Percentiles rank a stretch among this genome's conserved stretches.
Evolutionary conservation across 2,329 filamentous ascomycete species (phyloP).

Genomic region (Colletotrichum sp.): DNA sequence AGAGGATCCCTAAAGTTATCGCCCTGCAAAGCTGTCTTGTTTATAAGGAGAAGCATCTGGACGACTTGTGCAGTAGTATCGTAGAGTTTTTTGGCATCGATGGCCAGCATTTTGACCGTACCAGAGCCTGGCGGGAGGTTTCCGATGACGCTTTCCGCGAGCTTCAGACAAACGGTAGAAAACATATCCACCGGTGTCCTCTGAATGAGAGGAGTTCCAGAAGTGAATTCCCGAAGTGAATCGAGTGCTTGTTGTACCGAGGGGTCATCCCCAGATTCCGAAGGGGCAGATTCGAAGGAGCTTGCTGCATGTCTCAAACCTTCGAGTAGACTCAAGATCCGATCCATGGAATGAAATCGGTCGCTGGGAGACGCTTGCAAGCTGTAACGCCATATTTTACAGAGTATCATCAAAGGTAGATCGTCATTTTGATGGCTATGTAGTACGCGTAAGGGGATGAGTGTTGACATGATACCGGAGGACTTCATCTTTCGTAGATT

Average conservation of each 20-base stretch:
- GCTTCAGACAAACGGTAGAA: background rate
- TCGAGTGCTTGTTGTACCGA: background rate
- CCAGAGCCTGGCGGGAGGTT: background rate
- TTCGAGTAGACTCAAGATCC: background rate
- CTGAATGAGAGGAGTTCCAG: background rate
- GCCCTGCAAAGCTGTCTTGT: background rate
- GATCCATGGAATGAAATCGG: background rate
- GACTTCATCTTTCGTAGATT: background rate
- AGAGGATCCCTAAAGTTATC: background rate
- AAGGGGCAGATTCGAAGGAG: background rate
- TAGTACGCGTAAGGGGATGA: background rate
- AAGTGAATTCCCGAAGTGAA: background rate
- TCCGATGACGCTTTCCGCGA: background rate
- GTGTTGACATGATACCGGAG: background rate
- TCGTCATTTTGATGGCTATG: background rate
- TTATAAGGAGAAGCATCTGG: background rate
- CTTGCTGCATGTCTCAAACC: background rate
- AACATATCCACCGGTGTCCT: background rate
- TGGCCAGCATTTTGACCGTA: background rate
- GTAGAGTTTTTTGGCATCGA: background rate
- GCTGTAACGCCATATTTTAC: background rate
- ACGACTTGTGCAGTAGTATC: background rate
- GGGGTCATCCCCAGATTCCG: background rate
- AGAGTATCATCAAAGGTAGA: background rate
- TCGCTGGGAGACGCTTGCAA: background rate